Conservation (phyloP, 1,139 yeast species). For the Trichomonascaceae sp. region DNA sequence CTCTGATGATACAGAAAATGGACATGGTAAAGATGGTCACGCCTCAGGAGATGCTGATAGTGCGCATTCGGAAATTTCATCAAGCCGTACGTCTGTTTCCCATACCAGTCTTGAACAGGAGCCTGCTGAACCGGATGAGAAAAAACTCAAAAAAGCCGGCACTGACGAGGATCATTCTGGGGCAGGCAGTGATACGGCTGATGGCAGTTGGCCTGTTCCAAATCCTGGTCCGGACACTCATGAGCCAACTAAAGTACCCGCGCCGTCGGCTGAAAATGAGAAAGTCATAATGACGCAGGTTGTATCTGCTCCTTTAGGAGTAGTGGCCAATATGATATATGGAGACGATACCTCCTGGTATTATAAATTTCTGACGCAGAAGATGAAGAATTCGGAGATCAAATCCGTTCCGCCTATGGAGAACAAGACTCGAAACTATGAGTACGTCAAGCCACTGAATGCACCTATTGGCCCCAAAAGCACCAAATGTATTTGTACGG, state of each 20-base stretch:
- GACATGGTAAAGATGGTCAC: conserved; percentile 16
- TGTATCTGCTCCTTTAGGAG: conserved; percentile 75
- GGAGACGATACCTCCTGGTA: conserved; percentile 65
- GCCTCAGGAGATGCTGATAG: conserved; percentile 13
- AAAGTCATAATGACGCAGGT: conserved; percentile 56
- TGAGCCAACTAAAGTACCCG: conserved; percentile 44
- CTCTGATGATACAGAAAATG: conserved; percentile 18
- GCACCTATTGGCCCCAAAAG: conserved; percentile 94
- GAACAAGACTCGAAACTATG: conserved; percentile 49
- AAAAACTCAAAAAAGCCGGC: conserved; percentile 2
- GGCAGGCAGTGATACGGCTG: conserved; percentile 11
- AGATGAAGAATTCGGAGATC: conserved; percentile 69
- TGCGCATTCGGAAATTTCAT: conserved; percentile 10
- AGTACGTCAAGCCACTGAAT: conserved; percentile 71
- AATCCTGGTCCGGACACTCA: conserved; percentile 53
- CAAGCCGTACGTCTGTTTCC: conserved; percentile 11
- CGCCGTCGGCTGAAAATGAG: conserved; percentile 50
- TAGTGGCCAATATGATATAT: conserved; percentile 59
- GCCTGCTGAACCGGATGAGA: conserved; percentile 18
- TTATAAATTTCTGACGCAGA: conserved; percentile 47
- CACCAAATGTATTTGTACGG: conserved; percentile 75
- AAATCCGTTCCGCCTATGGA: conserved; percentile 49
- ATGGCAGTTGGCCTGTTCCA: conserved; percentile 29
- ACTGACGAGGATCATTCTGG: conserved; percentile 5
- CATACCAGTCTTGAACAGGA: conserved; percentile 19